A percentile compares a stretch with the other conserved stretches of the same genome.
These are phyloP conservation scores for Teratosphaeria pseudoeucalypti DNA, from an alignment of 2,329 filamentous ascomycete genomes.

Conservation along the genomic window DNA sequence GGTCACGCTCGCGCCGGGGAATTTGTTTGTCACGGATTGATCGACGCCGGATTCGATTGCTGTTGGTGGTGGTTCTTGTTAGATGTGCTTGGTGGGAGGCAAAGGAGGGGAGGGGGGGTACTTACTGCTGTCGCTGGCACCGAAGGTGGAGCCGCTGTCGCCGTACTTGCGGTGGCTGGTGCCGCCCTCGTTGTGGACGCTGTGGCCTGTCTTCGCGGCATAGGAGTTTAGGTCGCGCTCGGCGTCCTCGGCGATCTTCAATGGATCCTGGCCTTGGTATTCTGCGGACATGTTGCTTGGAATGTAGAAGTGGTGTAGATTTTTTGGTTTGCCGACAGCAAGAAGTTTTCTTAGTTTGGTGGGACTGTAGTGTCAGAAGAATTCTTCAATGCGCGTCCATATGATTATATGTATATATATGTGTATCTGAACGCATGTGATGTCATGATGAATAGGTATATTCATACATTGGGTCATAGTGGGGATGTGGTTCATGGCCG, in stretches of 20 bases:
- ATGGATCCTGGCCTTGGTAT: constrained; percentile 32
- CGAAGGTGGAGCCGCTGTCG: not conserved
- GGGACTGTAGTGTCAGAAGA: not conserved
- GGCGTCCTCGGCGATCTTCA: constrained; percentile 37
- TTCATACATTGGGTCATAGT: not conserved
- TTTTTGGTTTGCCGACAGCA: not conserved
- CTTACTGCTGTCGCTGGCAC: constrained; percentile 25
- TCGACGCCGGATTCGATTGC: constrained; percentile 40
- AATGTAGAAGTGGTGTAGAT: too few relatives aligned
- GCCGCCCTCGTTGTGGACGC: constrained; percentile 9
- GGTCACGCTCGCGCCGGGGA: constrained; percentile 35
- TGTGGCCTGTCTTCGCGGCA: constrained; percentile 28
- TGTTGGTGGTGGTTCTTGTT: constrained; percentile 11
- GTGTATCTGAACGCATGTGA: not conserved
- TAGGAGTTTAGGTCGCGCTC: constrained; percentile 39
- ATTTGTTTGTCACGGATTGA: constrained; percentile 29
- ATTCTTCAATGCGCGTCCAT: not conserved
- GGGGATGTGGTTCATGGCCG: too few relatives aligned
- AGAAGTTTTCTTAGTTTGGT: not conserved
- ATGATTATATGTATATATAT: not conserved
- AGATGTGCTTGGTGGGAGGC: not conserved
- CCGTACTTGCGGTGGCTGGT: not conserved
- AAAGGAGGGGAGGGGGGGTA: not conserved
- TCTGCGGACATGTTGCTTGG: constrained; percentile 31
- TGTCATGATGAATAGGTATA: not conserved